Base-by-base conservation (phyloP, 495 filamentous ascomycete genomes). In the Lophiostoma macrostomum region DNA sequence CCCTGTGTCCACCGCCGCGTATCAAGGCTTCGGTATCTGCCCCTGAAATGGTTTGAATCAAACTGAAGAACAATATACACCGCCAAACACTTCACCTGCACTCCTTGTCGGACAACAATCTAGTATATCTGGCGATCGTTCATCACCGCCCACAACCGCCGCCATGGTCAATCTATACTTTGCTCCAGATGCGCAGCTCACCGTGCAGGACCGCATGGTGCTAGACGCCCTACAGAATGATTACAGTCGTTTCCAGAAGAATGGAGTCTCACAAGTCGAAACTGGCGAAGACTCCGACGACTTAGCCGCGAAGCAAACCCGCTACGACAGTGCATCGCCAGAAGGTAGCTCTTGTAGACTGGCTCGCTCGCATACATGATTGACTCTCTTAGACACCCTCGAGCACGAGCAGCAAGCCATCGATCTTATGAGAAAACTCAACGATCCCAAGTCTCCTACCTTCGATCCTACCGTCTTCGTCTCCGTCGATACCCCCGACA, bases 401-500 rank as follows among this genome's bases (percentile, higher is more conserved):
- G 41, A 55, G 22, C 23, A 6, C 11, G 30, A 55, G 27, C 19
- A 55, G 16, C 32, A 55, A 19, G 30, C 35, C 25, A 29, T 56
- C 22, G 32, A 34, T 30, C 23, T 24, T 18, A 73, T 86, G 46
- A 68, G 69, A 32, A 69, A 70, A 38, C 59, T 80, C 53, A 85
- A 85, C 62, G 67, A 85, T 61, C 71, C 74, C 16, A 60, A 58
- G 5, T 61, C 60, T 36, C 7, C 57, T 28, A 58, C 66, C 39
- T 82, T 82, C 58, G 72, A 76, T 47, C 79, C 79, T 16, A 79
- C 80, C 4, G 67, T 82, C 44, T 76, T 79, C 53, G 67, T 72
- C 19, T 67, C 66, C 28, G 78, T 74, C 73, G 79, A 83, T 51
- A 11, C 49, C 11, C 40, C 44, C 4, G 28, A 40, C 18, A 61